A percentile compares a stretch with the other conserved stretches of the same genome.
Evolutionary conservation across 2,329 filamentous ascomycete genomes (phyloP).

Genomic region (Calonectria crousiana): DNA sequence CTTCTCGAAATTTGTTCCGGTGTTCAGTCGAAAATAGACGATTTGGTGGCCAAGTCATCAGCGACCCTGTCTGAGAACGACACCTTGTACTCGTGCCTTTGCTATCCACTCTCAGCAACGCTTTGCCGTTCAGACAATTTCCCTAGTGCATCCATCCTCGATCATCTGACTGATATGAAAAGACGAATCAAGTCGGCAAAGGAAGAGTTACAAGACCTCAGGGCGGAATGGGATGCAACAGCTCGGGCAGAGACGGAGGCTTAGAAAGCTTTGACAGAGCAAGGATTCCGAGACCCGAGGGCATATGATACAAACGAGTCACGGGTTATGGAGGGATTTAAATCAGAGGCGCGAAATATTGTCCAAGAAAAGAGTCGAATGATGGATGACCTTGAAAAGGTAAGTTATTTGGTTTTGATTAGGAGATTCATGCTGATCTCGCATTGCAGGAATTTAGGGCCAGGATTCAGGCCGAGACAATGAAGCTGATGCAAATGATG

Average conservation of each 20-base stretch:
- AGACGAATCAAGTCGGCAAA: constrained; percentile 38
- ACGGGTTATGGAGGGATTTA: constrained; percentile 12
- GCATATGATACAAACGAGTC: not conserved
- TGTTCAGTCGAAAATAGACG: constrained; percentile 36
- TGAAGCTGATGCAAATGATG: constrained; percentile 45
- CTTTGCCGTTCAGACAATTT: constrained; percentile 43
- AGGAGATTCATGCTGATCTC: not conserved
- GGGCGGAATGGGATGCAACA: constrained; percentile 44
- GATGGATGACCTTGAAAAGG: constrained; percentile 46
- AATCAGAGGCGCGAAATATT: constrained; percentile 40
- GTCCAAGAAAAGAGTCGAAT: constrained; percentile 32
- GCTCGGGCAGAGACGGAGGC: constrained; percentile 32
- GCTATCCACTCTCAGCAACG: constrained; percentile 48
- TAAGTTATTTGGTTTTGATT: constrained; percentile 5
- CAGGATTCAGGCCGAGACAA: constrained; percentile 41
- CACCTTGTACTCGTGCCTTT: constrained; percentile 47
- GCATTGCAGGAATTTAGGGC: constrained; percentile 44
- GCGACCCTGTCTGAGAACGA: constrained; percentile 31
- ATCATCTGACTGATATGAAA: constrained; percentile 42
- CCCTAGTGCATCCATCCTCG: constrained; percentile 40
- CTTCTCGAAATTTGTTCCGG: constrained; percentile 40
- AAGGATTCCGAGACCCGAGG: not conserved
- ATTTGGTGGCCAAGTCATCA: constrained; percentile 35
- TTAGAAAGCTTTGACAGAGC: constrained; percentile 31
- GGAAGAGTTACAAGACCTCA: constrained; percentile 38